These are phyloP conservation scores for Astrephomene gubernaculifera DNA, from an alignment of 139 green algal species.

Conservation along the genomic window DNA sequence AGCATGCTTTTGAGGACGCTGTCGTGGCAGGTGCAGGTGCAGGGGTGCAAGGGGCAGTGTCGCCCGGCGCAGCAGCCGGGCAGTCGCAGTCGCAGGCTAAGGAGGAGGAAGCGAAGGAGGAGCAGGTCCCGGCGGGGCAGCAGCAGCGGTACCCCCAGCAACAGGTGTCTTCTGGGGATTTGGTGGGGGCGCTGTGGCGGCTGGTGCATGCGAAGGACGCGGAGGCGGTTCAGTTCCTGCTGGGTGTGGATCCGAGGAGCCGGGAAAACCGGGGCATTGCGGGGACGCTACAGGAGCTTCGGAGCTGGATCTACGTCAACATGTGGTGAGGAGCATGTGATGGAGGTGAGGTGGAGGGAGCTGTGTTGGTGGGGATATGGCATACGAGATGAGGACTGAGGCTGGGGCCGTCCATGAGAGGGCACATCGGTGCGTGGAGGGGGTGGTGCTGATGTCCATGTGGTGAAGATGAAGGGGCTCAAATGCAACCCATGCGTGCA, in stretches of 20 bases:
- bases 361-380: too few relatives aligned
- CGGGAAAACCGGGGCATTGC: not conserved
- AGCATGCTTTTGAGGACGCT: too few relatives aligned
- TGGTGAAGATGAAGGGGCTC: too few relatives aligned
- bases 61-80: not conserved
- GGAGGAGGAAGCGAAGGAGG: not conserved
- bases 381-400: too few relatives aligned
- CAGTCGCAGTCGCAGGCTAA: not conserved
- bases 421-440: too few relatives aligned
- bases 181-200: slow-evolving; percentile 15
- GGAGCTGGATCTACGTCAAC: slow-evolving; percentile 27
- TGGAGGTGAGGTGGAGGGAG: too few relatives aligned
- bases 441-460: too few relatives aligned
- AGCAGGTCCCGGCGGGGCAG: not conserved
- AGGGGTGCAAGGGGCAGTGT: too few relatives aligned
- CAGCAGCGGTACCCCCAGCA: not conserved
- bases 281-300: slow-evolving; percentile 6
- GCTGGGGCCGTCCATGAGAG: too few relatives aligned
- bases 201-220: not conserved
- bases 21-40: too few relatives aligned
- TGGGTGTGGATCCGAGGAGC: not conserved
- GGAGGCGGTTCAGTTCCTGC: slow-evolving; percentile 8
- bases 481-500: too few relatives aligned
- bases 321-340: slow-evolving; percentile 36
- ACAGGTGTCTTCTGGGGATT: too few relatives aligned